phyloP scores from a whole-genome alignment of 495 filamentous ascomycete species.

The Podospora pseudoanserina region DNA sequence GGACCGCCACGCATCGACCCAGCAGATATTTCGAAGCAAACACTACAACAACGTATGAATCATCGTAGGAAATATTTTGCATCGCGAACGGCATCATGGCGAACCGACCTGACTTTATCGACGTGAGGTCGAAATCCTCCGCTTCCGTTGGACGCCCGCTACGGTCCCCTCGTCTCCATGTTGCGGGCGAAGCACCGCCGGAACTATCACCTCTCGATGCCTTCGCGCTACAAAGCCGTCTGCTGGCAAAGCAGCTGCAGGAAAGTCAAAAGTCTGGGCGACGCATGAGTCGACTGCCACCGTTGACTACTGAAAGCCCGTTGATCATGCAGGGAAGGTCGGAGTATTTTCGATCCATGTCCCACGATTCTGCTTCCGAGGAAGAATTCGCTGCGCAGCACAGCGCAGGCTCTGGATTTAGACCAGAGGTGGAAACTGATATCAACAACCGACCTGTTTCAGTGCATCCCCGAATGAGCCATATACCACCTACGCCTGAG shows the following conservation, averaged over 20 bases:
- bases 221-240: slow-evolving; percentile 80
- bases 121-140: slow-evolving; percentile 61
- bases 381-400: slow-evolving; percentile 30
- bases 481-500: slow-evolving; percentile 53
- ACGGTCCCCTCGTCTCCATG: slow-evolving; percentile 68
- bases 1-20: slow-evolving; percentile 10
- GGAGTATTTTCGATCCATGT: slow-evolving; percentile 66
- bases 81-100: slow-evolving; percentile 42
- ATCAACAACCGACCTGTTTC: slow-evolving; percentile 57
- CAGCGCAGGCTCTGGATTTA: slow-evolving; percentile 44
- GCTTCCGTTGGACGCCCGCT: slow-evolving; percentile 54
- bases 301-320: slow-evolving; percentile 70
- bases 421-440: slow-evolving; percentile 58
- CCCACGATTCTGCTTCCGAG: slow-evolving; percentile 42
- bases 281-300: slow-evolving; percentile 80
- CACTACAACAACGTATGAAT: not conserved
- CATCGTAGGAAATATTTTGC: not conserved
- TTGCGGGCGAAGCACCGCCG: slow-evolving; percentile 83
- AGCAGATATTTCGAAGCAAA: slow-evolving; percentile 8
- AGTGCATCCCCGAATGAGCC: slow-evolving; percentile 69
- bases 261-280: slow-evolving; percentile 64
- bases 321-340: slow-evolving; percentile 64
- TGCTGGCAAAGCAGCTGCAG: slow-evolving; percentile 83
- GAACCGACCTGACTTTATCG: slow-evolving; percentile 55
- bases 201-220: slow-evolving; percentile 93